Percentiles rank a stretch among this genome's conserved stretches.
phyloP scores from a whole-genome alignment of 192 early-diverging fungal species.

The Coemansia sp. region DNA sequence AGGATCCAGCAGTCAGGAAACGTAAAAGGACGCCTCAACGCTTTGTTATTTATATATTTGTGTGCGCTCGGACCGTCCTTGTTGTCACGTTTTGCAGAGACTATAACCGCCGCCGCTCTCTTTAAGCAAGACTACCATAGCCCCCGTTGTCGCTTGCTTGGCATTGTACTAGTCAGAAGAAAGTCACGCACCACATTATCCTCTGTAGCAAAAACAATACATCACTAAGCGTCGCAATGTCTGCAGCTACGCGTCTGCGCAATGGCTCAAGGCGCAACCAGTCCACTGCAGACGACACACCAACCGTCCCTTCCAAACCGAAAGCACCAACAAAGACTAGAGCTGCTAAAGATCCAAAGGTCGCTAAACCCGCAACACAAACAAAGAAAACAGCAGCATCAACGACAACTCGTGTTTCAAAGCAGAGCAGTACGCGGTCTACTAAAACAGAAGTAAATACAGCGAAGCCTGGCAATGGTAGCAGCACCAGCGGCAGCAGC shows the following conservation, averaged over 20 bases:
- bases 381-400: neutral
- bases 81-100: conserved; percentile 3
- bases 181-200: neutral
- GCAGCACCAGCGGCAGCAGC: neutral
- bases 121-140: no score
- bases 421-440: neutral
- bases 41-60: neutral
- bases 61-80: conserved; percentile 12
- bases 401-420: neutral
- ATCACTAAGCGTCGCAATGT: conserved; percentile 19
- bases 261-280: conserved; percentile 26
- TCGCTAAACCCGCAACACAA: neutral
- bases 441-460: neutral
- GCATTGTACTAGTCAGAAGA: neutral
- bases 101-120: neutral
- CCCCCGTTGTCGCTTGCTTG: no score
- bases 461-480: neutral
- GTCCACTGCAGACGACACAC: conserved; percentile 10
- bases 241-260: conserved; percentile 44
- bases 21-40: neutral
- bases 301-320: neutral
- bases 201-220: neutral
- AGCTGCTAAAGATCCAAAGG: neutral
- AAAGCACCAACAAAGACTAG: conserved; percentile 17
- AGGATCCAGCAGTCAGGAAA: neutral